Conservation (phyloP, 352 stramenopile genomes). For the Phytophthora capsici region DNA sequence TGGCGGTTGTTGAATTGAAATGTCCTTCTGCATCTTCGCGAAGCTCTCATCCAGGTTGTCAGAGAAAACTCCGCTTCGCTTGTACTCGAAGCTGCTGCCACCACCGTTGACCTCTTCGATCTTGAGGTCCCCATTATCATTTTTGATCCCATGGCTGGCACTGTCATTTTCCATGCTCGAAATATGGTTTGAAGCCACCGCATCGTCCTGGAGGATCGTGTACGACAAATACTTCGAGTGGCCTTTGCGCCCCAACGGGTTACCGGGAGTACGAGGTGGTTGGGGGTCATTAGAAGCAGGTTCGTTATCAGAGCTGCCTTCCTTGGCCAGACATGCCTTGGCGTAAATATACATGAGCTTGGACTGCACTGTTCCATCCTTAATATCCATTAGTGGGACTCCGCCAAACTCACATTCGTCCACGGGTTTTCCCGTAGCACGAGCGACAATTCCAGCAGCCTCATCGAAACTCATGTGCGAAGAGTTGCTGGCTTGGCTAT, state of each 20-base stretch:
- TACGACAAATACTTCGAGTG: slow-evolving; percentile 48
- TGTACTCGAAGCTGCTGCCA: slow-evolving; percentile 3
- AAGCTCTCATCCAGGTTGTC: slow-evolving; percentile 32
- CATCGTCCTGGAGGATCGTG: slow-evolving; percentile 40
- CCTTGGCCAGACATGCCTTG: slow-evolving; percentile 75
- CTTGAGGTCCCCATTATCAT: slow-evolving; percentile 9
- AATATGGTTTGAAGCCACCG: slow-evolving; percentile 29
- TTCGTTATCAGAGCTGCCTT: slow-evolving; percentile 36
- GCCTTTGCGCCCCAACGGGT: slow-evolving; percentile 47
- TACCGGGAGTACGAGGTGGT: slow-evolving; percentile 28
- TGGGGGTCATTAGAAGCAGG: slow-evolving; percentile 22
- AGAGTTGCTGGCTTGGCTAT: slow-evolving; percentile 38
- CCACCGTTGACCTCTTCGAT: neutral
- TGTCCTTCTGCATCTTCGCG: slow-evolving; percentile 40
- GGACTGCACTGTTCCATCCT: slow-evolving; percentile 70
- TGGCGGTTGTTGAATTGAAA: slow-evolving; percentile 25
- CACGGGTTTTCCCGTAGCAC: slow-evolving; percentile 59
- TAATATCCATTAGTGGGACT: slow-evolving; percentile 59
- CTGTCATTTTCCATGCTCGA: slow-evolving; percentile 5
- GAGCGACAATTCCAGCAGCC: slow-evolving; percentile 57
- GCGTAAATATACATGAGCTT: slow-evolving; percentile 77
- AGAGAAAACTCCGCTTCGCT: slow-evolving; percentile 10
- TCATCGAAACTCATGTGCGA: slow-evolving; percentile 58
- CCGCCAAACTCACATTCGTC: slow-evolving; percentile 74
- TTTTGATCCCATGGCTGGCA: neutral